Conservation (phyloP, 2,329 filamentous ascomycete species). For the Neoscytalidium dimidiatum region DNA sequence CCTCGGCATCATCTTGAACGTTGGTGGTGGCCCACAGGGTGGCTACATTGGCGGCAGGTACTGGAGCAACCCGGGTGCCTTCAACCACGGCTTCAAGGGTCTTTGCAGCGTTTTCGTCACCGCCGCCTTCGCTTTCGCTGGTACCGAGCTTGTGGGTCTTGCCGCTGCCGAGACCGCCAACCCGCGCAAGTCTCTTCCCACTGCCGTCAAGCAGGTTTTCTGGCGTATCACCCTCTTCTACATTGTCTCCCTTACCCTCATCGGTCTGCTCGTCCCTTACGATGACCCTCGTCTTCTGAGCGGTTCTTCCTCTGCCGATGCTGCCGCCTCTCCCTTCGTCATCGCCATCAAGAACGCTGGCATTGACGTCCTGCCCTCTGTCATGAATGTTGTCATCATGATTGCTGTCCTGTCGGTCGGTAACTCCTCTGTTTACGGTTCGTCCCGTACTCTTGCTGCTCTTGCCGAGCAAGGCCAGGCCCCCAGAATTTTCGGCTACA, state of each 20-base stretch:
- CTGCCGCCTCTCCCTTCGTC: conserved; percentile 84
- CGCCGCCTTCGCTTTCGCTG: conserved; percentile 73
- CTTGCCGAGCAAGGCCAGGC: conserved; percentile 75
- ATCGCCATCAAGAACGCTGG: conserved; percentile 86
- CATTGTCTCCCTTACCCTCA: conserved; percentile 75
- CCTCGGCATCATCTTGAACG: conserved; percentile 82
- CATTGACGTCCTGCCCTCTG: conserved; percentile 76
- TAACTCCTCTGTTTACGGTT: conserved; percentile 89
- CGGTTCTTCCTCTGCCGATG: conserved; percentile 60
- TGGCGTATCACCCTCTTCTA: conserved; percentile 91
- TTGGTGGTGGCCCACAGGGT: conserved; percentile 65
- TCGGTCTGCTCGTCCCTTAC: conserved; percentile 81
- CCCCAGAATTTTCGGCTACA: conserved; percentile 59
- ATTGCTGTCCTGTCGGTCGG: conserved; percentile 88
- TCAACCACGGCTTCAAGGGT: conserved; percentile 80
- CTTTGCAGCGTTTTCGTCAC: conserved; percentile 77
- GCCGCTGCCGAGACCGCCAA: conserved; percentile 74
- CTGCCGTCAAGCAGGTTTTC: conserved; percentile 91
- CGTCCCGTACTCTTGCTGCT: conserved; percentile 84
- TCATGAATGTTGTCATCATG: conserved; percentile 94
- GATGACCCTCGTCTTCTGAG: conserved; percentile 64
- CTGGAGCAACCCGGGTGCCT: conserved; percentile 81
- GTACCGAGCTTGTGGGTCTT: conserved; percentile 76
- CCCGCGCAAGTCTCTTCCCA: conserved; percentile 81
- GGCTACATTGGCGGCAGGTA: conserved; percentile 77